Conservation (phyloP, 208 protist species). For the Acanthamoeba culbertsoni region DNA sequence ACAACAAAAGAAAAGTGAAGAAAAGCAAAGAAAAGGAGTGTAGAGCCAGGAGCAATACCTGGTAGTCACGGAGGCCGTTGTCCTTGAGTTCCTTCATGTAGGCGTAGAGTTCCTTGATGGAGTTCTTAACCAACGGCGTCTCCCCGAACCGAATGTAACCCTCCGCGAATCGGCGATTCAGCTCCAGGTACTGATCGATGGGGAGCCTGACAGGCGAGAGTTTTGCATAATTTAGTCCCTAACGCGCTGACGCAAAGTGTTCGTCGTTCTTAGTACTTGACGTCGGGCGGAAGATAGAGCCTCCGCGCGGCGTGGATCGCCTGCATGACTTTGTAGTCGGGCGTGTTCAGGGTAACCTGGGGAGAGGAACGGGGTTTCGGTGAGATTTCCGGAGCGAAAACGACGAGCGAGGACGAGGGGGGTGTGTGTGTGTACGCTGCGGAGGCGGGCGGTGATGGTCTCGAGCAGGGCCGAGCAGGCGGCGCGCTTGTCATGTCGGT, state of each 20-base stretch:
- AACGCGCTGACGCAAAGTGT: not conserved
- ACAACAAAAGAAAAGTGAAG: too few species aligned
- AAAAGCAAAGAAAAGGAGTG: too few species aligned
- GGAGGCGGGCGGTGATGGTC: not conserved
- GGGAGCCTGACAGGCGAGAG: conserved; percentile 76
- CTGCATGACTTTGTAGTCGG: conserved; percentile 89
- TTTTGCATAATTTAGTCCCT: too few species aligned
- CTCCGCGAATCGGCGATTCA: conserved; percentile 86
- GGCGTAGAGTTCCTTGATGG: conserved; percentile 85
- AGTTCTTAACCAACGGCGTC: conserved; percentile 82
- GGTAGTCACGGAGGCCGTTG: conserved; percentile 46
- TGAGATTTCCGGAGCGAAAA: too few species aligned
- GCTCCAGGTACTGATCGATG: conserved; percentile 86
- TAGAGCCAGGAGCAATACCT: too few species aligned
- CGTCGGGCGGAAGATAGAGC: conserved; percentile 86
- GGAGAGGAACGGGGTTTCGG: too few species aligned
- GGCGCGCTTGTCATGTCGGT: not conserved
- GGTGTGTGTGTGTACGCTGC: conserved; percentile 43
- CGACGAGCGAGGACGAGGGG: too few species aligned
- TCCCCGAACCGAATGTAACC: conserved; percentile 85
- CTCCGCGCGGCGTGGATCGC: conserved; percentile 90
- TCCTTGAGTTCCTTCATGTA: conserved; percentile 78
- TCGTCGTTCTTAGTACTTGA: conserved; percentile 61
- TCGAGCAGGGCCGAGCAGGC: not conserved
- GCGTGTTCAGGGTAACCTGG: conserved; percentile 80